Conservation (phyloP, 257 asterid genomes). For the Solanum appendiculatum region DNA sequence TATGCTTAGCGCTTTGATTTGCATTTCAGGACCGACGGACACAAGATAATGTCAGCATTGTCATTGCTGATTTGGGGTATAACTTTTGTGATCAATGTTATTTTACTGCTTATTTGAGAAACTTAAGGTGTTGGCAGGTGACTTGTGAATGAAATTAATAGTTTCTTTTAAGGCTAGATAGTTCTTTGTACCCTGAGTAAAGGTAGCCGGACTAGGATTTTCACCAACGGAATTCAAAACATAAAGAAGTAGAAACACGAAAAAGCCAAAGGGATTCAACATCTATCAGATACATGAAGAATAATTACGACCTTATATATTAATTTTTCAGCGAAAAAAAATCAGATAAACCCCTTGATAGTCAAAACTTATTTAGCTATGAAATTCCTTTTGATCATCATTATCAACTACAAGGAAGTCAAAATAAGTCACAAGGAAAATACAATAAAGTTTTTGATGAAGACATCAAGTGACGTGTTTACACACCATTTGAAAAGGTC, state of each 20-base stretch:
- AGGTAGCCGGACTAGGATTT: background rate
- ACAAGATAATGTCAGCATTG: conserved; percentile 83
- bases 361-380: background rate
- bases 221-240: background rate
- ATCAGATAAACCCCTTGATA: background rate
- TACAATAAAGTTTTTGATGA: background rate
- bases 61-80: conserved; percentile 93
- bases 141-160: background rate
- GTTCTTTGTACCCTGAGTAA: background rate
- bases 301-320: background rate
- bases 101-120: background rate
- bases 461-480: background rate
- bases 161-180: background rate
- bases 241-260: background rate
- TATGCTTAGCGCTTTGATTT: background rate
- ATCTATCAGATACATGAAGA: background rate
- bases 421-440: background rate
- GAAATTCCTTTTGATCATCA: background rate
- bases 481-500: background rate
- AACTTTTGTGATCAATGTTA: background rate
- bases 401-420: background rate
- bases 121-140: background rate
- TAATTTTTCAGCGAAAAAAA: background rate
- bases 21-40: conserved; percentile 58
- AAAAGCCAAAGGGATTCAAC: background rate